These are phyloP conservation scores for Argentina anserina DNA, from an alignment of 306 rosid species.

Conservation along the genomic window DNA sequence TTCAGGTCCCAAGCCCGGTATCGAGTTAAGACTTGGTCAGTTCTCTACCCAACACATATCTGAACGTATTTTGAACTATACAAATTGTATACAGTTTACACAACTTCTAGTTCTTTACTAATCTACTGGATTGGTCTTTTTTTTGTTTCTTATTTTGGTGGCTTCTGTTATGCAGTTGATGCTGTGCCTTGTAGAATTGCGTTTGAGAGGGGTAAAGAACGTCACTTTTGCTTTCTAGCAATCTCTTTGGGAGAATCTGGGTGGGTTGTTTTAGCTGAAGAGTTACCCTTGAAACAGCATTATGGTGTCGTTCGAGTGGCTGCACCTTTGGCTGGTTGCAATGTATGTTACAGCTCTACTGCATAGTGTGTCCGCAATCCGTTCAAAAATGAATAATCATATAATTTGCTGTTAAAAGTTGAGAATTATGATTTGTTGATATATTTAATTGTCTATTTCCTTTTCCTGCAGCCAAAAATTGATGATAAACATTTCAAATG, in stretches of 20 bases:
- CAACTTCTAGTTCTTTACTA: not conserved
- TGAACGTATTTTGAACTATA: not conserved
- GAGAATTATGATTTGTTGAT: not conserved
- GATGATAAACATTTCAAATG: constrained; percentile 72
- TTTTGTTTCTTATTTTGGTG: not conserved
- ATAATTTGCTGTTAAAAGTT: not conserved
- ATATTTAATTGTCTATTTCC: constrained; percentile 14
- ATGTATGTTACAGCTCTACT: constrained; percentile 46
- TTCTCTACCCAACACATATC: constrained; percentile 22
- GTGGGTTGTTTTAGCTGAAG: constrained; percentile 82
- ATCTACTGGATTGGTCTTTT: constrained; percentile 20
- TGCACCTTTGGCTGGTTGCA: constrained; percentile 87
- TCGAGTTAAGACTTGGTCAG: constrained; percentile 77
- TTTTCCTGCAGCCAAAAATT: constrained; percentile 62
- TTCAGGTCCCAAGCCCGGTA: constrained; percentile 69
- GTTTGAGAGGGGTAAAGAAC: constrained; percentile 86
- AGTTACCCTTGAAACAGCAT: constrained; percentile 58
- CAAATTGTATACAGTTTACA: not conserved
- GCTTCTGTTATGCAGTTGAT: constrained; percentile 51
- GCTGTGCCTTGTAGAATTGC: constrained; percentile 90
- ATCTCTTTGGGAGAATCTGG: constrained; percentile 69
- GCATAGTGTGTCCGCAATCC: too few species aligned
- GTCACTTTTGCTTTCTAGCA: constrained; percentile 64
- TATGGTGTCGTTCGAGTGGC: constrained; percentile 64
- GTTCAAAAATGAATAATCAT: not conserved